Evolutionary conservation across 371 early-diverging fungal genomes (phyloP), one percentile per base, ranked within the genome.

Genomic region (Thermomucor indicae-seudaticae): DNA sequence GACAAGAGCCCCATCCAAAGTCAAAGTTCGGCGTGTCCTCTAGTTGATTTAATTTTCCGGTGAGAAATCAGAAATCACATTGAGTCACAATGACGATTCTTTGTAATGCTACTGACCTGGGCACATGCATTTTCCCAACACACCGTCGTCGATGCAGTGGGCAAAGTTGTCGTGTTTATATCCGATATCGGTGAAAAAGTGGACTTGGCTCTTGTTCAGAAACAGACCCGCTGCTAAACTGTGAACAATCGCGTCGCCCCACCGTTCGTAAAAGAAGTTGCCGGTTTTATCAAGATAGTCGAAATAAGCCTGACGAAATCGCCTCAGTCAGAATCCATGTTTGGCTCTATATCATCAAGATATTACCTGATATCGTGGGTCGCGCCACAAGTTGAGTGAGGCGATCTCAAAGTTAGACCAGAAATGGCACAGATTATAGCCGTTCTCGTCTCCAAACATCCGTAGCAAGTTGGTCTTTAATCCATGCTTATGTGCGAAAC

Each of bases 221-320:
- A 91, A 80, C 59, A 97, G 54, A 2, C 87, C 88, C 1, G 86
- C 88, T 1, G 92, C 95, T 17, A 97, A 62, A n/a, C 91, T 90
- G 55, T 95, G 97, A 1, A 96, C 85, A 16, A 96, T 96, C 11
- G 96, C 97, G 75, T 96, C 97, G 10, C 97, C 96, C 96, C 96
- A 97, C 58, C 92, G 72, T 59, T 97, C 97, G 60, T 95, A 95
- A 59, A 87, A 97, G 60, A 97, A 97, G 25, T 86, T 93, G 6
- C 92, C 92, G 4, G 82, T 67, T 27, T 62, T 54, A 58, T 96
- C 96, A 25, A 96, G 72, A 44, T 78, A 81, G 41, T 87, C 69
- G 52, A 96, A 94, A 59, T 88, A 93, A 29, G 56, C 54, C 53
- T 51, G 19, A 56, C 40, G 38, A 38, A 40, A 35, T 16, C 17